Evolutionary conservation across 305 asterid species (phyloP).

Genomic region (Striga hermonthica): DNA sequence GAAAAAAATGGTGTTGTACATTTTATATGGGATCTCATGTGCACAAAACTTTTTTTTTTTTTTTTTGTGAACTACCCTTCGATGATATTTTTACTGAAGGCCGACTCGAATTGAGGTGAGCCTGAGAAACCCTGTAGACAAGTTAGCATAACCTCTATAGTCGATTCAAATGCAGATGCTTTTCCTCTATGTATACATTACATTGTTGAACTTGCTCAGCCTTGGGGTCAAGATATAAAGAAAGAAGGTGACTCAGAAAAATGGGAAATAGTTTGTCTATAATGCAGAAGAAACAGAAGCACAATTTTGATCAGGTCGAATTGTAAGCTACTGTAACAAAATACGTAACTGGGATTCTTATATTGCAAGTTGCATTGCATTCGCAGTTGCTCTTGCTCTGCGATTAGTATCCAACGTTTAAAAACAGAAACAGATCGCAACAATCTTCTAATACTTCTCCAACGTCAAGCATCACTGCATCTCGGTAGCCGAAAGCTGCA

Average conservation of each 20-base stretch:
- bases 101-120: too few species aligned
- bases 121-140: too few species aligned
- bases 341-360: too few species aligned
- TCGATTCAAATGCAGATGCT: background rate
- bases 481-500: background rate
- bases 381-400: too few species aligned
- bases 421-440: constrained; percentile 6
- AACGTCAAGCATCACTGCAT: background rate
- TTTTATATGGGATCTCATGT: background rate
- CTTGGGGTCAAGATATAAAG: too few species aligned
- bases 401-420: background rate
- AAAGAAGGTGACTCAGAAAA: background rate
- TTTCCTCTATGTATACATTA: too few species aligned
- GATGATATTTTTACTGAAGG: background rate
- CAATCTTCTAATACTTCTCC: constrained; percentile 20
- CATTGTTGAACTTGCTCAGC: too few species aligned
- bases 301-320: background rate
- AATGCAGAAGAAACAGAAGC: background rate
- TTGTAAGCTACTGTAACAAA: too few species aligned
- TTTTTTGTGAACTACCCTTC: background rate
- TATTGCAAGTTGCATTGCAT: too few species aligned
- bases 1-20: background rate
- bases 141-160: background rate
- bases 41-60: background rate
- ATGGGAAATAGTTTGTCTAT: background rate